phyloP scores from a whole-genome alignment of 441 rosid species.

The Populus hybrid region DNA sequence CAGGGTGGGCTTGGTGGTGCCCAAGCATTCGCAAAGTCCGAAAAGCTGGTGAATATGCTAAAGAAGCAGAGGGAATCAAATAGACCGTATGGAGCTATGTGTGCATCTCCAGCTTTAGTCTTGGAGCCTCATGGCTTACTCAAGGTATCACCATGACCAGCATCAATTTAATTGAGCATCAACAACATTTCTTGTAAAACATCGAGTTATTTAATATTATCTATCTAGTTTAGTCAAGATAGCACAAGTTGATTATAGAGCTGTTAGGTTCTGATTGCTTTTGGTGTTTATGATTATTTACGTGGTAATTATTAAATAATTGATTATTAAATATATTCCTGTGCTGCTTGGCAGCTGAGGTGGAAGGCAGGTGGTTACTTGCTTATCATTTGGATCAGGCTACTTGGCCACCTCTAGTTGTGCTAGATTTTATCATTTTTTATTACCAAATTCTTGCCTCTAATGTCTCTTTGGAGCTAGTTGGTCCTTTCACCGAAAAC shows the following conservation, averaged over 20 bases:
- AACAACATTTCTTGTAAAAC: neutral
- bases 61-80: conserved; percentile 73
- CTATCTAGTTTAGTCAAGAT: neutral
- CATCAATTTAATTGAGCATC: neutral
- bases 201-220: neutral
- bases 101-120: conserved; percentile 93
- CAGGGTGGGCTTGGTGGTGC: conserved; percentile 99
- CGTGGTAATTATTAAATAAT: neutral
- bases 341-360: neutral
- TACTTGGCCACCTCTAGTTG: neutral
- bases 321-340: neutral
- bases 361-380: neutral
- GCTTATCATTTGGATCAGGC: neutral
- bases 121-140: conserved; percentile 88
- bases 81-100: conserved; percentile 88
- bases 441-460: neutral
- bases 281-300: neutral
- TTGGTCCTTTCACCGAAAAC: neutral
- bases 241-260: neutral
- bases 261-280: neutral
- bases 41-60: conserved; percentile 65
- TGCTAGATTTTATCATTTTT: neutral
- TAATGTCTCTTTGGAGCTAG: neutral
- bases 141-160: conserved; percentile 43
- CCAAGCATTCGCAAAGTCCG: conserved; percentile 76